Conservation (phyloP, 345 rosid genomes). For the Leavenworthia alabamica region DNA sequence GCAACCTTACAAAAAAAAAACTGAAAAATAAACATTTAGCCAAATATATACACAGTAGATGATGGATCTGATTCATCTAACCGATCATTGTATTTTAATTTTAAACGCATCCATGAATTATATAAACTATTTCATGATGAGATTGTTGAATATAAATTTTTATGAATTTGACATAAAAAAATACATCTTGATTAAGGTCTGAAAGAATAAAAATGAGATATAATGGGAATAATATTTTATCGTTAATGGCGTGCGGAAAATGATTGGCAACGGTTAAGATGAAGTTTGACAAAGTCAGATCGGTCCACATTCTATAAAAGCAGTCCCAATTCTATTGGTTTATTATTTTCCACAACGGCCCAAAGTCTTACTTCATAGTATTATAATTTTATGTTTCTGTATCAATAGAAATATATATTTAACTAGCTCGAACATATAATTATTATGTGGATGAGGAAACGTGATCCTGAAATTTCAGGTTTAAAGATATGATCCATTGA, state of each 20-base stretch:
- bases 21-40: slow-evolving; percentile 10
- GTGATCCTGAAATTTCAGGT: background rate
- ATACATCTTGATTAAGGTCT: background rate
- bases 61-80: slow-evolving; percentile 1
- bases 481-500: background rate
- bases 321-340: slow-evolving; percentile 28
- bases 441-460: background rate
- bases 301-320: slow-evolving; percentile 30
- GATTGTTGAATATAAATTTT: background rate
- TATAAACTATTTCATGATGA: background rate
- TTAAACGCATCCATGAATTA: background rate
- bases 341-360: slow-evolving; percentile 6
- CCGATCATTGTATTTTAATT: background rate
- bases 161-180: background rate
- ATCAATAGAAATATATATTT: too few species aligned
- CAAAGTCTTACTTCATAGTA: slow-evolving; percentile 15
- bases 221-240: slow-evolving; percentile 18
- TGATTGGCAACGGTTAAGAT: slow-evolving; percentile 6
- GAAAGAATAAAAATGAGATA: too few species aligned
- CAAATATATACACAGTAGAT: background rate
- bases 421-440: background rate
- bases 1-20: slow-evolving; percentile 7
- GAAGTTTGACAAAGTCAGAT: slow-evolving; percentile 20
- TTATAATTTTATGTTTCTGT: background rate
- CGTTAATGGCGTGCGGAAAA: slow-evolving; percentile 26